These are phyloP conservation scores for Sarcocystis neurona DNA, from an alignment of 169 alveolate species.

Conservation along the genomic window DNA sequence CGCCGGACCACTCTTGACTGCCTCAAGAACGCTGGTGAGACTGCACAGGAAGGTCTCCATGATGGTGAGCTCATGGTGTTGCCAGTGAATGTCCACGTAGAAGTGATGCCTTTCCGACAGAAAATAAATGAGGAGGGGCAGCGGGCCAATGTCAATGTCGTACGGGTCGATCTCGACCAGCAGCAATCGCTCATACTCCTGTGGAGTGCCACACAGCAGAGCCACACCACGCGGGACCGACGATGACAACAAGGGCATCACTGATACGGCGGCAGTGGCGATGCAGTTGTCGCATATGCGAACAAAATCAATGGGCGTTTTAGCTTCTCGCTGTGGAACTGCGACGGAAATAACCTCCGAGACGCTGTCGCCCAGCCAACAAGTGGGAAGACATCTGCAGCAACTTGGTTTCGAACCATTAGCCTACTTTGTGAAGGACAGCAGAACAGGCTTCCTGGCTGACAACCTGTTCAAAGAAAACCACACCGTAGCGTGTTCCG, in stretches of 20 bases:
- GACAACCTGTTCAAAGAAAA: too few species aligned
- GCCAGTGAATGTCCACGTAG: constrained; percentile 74
- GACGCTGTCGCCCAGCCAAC: too few species aligned
- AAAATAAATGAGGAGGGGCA: constrained; percentile 69
- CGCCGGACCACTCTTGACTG: constrained; percentile 25
- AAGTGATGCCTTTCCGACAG: constrained; percentile 72
- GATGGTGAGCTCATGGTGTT: constrained; percentile 62
- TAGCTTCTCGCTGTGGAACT: not conserved
- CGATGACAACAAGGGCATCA: not conserved
- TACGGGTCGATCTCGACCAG: constrained; percentile 57
- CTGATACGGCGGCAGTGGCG: too few species aligned
- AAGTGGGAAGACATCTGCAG: too few species aligned
- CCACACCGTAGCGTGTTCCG: too few species aligned
- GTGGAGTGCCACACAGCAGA: not conserved
- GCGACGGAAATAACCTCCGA: not conserved
- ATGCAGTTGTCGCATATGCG: not conserved
- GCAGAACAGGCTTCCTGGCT: too few species aligned
- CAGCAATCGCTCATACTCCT: constrained; percentile 48
- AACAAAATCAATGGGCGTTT: not conserved
- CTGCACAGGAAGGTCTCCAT: constrained; percentile 67
- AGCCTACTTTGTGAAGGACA: too few species aligned
- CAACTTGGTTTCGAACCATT: too few species aligned
- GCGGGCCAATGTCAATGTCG: constrained; percentile 72
- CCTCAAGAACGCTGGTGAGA: constrained; percentile 49
- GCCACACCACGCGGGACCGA: not conserved